Conservation (phyloP, 108 stramenopile species). For the Fragilaria crotonensis region DNA sequence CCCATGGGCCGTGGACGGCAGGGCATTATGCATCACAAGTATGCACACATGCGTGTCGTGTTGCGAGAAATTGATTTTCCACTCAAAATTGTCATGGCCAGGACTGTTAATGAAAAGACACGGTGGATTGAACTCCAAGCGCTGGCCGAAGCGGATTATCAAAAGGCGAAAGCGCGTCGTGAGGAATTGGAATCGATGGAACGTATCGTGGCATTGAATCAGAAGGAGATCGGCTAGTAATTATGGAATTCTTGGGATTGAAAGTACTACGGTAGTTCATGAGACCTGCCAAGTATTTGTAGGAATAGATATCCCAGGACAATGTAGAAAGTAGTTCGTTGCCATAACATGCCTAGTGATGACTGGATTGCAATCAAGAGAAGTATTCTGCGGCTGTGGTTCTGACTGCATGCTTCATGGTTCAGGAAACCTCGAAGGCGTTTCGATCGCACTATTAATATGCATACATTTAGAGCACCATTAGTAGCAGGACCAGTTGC, state of each 20-base stretch:
- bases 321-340: too few relatives aligned
- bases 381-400: too few relatives aligned
- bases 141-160: constrained; percentile 56
- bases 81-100: constrained; percentile 51
- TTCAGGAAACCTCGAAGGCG: too few relatives aligned
- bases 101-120: constrained; percentile 57
- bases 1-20: constrained; percentile 74
- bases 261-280: too few relatives aligned
- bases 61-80: constrained; percentile 81
- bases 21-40: constrained; percentile 55
- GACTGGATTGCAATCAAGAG: too few relatives aligned
- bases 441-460: too few relatives aligned
- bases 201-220: neutral
- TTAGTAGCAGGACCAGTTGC: too few relatives aligned
- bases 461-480: too few relatives aligned
- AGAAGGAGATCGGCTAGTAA: neutral
- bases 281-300: too few relatives aligned
- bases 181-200: constrained; percentile 61
- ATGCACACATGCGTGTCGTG: constrained; percentile 66
- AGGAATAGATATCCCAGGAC: too few relatives aligned
- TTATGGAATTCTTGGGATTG: neutral
- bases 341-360: too few relatives aligned
- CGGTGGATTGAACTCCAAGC: constrained; percentile 49
- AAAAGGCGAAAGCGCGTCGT: constrained; percentile 48
- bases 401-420: too few relatives aligned